phyloP scores from a whole-genome alignment of 202 grass and related monocot species.

The Setaria viridis region DNA sequence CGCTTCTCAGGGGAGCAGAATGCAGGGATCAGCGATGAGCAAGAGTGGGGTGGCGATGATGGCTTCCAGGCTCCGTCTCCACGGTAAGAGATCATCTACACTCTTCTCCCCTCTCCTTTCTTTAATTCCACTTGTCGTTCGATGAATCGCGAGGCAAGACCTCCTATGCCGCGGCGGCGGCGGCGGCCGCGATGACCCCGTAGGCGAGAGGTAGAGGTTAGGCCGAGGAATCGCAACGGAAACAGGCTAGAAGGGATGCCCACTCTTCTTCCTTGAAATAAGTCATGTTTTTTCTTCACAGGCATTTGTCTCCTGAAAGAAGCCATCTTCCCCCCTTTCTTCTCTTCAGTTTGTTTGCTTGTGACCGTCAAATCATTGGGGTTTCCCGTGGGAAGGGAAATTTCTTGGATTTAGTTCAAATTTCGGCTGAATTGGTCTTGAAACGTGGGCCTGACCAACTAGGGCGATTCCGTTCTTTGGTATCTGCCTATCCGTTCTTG shows the following conservation, averaged over 20 bases:
- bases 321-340: neutral
- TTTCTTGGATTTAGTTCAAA: neutral
- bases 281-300: neutral
- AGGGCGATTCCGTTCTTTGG: neutral
- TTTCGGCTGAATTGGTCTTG: neutral
- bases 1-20: neutral
- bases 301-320: neutral
- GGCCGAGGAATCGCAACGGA: neutral
- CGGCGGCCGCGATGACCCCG: neutral
- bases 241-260: neutral
- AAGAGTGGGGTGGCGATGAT: conserved; percentile 17
- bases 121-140: neutral
- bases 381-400: neutral
- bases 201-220: neutral
- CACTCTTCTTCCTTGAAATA: no score
- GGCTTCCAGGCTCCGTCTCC: conserved; percentile 41
- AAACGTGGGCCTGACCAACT: neutral
- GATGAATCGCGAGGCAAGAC: neutral
- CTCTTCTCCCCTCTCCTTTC: neutral
- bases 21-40: neutral
- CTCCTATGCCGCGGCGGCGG: neutral
- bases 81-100: conserved; percentile 2
- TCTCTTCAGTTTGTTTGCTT: neutral
- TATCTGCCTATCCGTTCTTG: neutral
- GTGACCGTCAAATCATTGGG: neutral